Conservation (phyloP, 2,329 filamentous ascomycete species). For the Cladosporium sp. region DNA sequence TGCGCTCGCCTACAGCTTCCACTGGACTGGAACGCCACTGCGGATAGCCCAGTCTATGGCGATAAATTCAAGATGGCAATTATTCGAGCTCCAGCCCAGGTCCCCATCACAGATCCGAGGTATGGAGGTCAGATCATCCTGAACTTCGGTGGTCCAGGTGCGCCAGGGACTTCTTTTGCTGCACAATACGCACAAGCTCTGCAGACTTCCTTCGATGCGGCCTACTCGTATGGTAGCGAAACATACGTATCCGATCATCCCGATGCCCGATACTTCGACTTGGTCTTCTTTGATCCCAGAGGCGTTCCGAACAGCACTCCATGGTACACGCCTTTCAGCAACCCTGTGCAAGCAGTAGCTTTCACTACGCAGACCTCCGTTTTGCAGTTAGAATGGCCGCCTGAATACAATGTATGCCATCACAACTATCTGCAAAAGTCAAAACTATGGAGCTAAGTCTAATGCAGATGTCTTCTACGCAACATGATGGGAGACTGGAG, state of each 20-base stretch:
- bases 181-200: neutral
- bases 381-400: neutral
- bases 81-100: slow-evolving; percentile 47
- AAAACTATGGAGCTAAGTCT: neutral
- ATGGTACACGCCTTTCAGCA: neutral
- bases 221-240: neutral
- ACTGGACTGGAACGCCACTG: slow-evolving; percentile 42
- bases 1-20: slow-evolving; percentile 53
- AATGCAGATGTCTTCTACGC: neutral
- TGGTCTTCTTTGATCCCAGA: neutral
- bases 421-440: neutral
- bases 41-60: slow-evolving; percentile 31
- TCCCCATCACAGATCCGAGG: slow-evolving; percentile 40
- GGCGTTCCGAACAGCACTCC: neutral
- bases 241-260: neutral
- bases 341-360: neutral
- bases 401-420: neutral
- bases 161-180: neutral
- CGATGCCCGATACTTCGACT: neutral
- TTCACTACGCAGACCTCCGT: neutral
- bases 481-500: neutral
- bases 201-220: neutral
- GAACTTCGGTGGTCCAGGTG: neutral
- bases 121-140: slow-evolving; percentile 29
- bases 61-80: slow-evolving; percentile 41